Base-by-base conservation (phyloP, 1,139 yeast species). In the Citeromyces hawaiiensis region DNA sequence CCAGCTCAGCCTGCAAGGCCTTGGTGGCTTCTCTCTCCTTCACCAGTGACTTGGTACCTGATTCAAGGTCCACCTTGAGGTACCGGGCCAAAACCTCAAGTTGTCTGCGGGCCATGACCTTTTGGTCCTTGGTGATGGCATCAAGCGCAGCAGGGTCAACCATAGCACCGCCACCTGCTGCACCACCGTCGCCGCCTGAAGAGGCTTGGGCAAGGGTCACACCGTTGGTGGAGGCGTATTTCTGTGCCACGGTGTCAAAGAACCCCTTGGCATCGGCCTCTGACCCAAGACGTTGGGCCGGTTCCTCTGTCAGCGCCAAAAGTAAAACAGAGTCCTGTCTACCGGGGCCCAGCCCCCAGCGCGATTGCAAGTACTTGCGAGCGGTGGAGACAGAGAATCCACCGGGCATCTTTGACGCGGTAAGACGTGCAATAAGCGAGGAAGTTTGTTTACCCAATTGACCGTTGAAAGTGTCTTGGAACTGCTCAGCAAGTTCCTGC, bases 341-440 rank as follows among this genome's bases (percentile, higher is more conserved):
- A 50, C 96, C 96, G 38, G 83, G 47, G 47, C 83, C 94, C 54
- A 91, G 72, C 47, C 98, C 98, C 80, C 80, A 91, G 61, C 91
- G 76, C 36, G 88, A 60, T 64, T 83, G 88, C 59, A 91, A 73
- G 64, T 91, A 83, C 60, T 86, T 86, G 70, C 96, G 82, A 40
- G 95, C 94, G 48, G 72, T 66, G 46, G 96, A 82, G 52, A 87
- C 81, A 43, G 94, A 82, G 66, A 88, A 91, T 25, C 98, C 98
- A 72, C 98, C 98, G 43, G 98, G 97, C 97, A 91, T 91, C 69
- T 91, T 91, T 32, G 96, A 82, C 14, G 97, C 80, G 69, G 88
- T 82, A 56, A 91, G 72, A 65, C 96, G 81, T 45, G 95, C 85
- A 49, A 91, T 71, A 52, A 91, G 72, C 29, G 96, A 82, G 38